A percentile compares a stretch with the other conserved stretches of the same genome.
These are phyloP conservation scores for Termitomyces sp. DNA, from an alignment of 768 basidiomycete genomes.

Conservation along the genomic window DNA sequence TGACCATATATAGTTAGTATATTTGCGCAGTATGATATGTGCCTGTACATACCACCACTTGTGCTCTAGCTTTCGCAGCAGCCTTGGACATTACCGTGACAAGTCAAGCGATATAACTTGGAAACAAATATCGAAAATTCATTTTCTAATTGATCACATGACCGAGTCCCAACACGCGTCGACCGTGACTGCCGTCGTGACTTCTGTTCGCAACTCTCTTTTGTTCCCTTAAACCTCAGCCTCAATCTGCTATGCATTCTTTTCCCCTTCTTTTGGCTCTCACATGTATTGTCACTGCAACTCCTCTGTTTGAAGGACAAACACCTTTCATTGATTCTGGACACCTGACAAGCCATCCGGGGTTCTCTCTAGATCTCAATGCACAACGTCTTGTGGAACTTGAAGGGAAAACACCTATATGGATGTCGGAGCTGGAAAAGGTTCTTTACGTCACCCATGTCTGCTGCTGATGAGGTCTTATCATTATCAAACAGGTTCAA, in stretches of 20 bases:
- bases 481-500: slow-evolving; percentile 46
- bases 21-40: not conserved
- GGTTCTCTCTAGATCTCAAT: slow-evolving; percentile 68
- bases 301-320: slow-evolving; percentile 34
- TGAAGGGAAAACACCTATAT: slow-evolving; percentile 61
- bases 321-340: slow-evolving; percentile 25
- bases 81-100: slow-evolving; percentile 58
- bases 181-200: too few species aligned
- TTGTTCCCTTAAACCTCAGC: not conserved
- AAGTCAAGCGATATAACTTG: not conserved
- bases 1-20: slow-evolving; percentile 9
- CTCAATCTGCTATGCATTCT: slow-evolving; percentile 39
- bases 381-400: slow-evolving; percentile 73
- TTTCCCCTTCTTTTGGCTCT: slow-evolving; percentile 38
- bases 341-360: slow-evolving; percentile 33
- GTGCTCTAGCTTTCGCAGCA: slow-evolving; percentile 54
- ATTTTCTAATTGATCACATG: slow-evolving; percentile 4
- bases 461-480: slow-evolving; percentile 6
- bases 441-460: slow-evolving; percentile 24
- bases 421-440: slow-evolving; percentile 91
- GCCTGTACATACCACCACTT: slow-evolving; percentile 61
- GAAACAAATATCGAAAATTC: slow-evolving; percentile 1
- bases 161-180: not conserved
- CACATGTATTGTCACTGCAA: slow-evolving; percentile 35
- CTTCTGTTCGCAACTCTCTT: too few species aligned